Evolutionary conservation across 345 rosid genomes (phyloP).

Genomic region (Hibiscus syriacus): DNA sequence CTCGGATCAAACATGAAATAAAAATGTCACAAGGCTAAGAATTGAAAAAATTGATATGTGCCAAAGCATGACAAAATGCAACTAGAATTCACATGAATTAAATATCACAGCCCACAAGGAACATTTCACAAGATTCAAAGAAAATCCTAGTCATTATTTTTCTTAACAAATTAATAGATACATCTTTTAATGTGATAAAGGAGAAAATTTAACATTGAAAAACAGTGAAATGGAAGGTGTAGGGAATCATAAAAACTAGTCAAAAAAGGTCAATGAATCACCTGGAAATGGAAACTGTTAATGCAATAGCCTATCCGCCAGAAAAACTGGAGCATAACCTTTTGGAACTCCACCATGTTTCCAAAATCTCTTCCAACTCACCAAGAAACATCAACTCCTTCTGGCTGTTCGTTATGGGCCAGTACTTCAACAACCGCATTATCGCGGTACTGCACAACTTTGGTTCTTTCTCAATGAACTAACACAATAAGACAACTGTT

Average conservation of each 20-base stretch:
- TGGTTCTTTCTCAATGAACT: slow-evolving; percentile 81
- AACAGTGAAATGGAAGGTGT: background rate
- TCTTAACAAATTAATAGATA: background rate
- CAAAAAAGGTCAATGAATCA: background rate
- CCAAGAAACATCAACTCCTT: slow-evolving; percentile 88
- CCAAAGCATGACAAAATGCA: background rate
- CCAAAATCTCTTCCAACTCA: slow-evolving; percentile 79
- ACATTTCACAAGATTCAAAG: background rate
- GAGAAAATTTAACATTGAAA: background rate
- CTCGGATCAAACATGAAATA: background rate
- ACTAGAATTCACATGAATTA: background rate
- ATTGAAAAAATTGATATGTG: background rate
- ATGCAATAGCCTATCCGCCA: slow-evolving; percentile 74
- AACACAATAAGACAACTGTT: slow-evolving; percentile 66
- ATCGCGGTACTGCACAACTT: slow-evolving; percentile 58
- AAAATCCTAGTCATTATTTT: background rate
- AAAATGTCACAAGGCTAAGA: background rate
- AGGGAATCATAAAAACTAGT: background rate
- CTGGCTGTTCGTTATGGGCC: slow-evolving; percentile 88
- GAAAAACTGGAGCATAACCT: slow-evolving; percentile 69
- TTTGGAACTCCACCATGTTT: slow-evolving; percentile 72
- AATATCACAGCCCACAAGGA: background rate
- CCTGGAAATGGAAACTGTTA: slow-evolving; percentile 77
- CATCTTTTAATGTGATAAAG: background rate
- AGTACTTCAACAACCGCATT: slow-evolving; percentile 64